Percentiles rank a stretch among this genome's conserved stretches.
phyloP scores from a whole-genome alignment of 371 early-diverging fungal species.

The Mucor ambiguus region DNA sequence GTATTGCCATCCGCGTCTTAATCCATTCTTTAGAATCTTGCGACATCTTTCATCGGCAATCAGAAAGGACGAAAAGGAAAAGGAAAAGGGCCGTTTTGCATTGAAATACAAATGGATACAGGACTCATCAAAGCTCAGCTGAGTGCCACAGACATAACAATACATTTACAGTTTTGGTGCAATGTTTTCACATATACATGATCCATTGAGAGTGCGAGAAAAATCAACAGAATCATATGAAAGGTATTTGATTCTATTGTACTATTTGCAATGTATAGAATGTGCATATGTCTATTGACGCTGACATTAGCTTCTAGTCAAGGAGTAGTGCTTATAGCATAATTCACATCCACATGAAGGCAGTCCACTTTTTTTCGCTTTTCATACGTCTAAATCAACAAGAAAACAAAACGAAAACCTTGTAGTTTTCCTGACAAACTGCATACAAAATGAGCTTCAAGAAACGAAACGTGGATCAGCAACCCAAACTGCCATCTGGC shows the following conservation, averaged over 20 bases:
- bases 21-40: slow-evolving; percentile 50
- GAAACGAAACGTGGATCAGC: slow-evolving; percentile 64
- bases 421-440: neutral
- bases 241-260: neutral
- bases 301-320: neutral
- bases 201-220: neutral
- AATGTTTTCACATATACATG: neutral
- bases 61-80: neutral
- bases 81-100: neutral
- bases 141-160: neutral
- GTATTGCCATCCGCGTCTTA: slow-evolving; percentile 38
- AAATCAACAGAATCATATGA: neutral
- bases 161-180: neutral
- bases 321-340: neutral
- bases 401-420: neutral
- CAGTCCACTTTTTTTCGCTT: slow-evolving; percentile 1
- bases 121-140: neutral
- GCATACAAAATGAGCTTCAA: slow-evolving; percentile 63
- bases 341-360: neutral
- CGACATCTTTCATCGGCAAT: slow-evolving; percentile 20
- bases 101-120: neutral
- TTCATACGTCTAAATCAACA: neutral
- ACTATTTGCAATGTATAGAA: neutral
- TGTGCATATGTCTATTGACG: neutral
- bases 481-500: slow-evolving; percentile 74